These are phyloP conservation scores for Pelagomonas calceolata DNA, from an alignment of 108 stramenopile species.

Conservation along the genomic window DNA sequence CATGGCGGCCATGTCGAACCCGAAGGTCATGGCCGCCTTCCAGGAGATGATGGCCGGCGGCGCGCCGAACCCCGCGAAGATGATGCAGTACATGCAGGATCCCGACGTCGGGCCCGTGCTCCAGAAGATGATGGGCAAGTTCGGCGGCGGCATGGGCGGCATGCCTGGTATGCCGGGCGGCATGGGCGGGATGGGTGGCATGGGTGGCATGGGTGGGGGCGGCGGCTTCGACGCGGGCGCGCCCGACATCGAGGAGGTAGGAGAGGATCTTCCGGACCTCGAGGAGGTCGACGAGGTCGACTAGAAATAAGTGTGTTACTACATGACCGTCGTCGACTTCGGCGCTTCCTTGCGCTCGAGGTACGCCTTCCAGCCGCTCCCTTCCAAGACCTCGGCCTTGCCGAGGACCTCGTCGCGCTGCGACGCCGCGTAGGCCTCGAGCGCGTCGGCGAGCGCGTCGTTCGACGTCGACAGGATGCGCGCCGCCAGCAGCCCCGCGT, in stretches of 20 bases:
- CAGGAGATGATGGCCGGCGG: conserved; percentile 57
- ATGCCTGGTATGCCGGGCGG: conserved; percentile 23
- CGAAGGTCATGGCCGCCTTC: conserved; percentile 66
- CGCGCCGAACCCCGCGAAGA: conserved; percentile 63
- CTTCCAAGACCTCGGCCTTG: not conserved
- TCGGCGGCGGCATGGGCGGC: conserved; percentile 27
- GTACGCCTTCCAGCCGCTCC: too few relatives aligned
- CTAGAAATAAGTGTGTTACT: conserved; percentile 15
- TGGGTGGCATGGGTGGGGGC: conserved; percentile 21
- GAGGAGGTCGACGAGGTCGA: conserved; percentile 60
- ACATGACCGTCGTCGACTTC: not conserved
- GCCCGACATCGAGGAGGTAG: conserved; percentile 28
- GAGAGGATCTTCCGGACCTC: conserved; percentile 57
- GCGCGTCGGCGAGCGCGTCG: conserved; percentile 1
- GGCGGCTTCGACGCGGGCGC: not conserved
- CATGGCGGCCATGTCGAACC: conserved; percentile 64
- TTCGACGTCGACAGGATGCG: conserved; percentile 61
- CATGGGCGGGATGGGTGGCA: conserved; percentile 25
- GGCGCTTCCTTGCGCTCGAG: too few relatives aligned
- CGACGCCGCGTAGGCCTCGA: not conserved
- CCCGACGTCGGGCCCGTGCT: conserved; percentile 73
- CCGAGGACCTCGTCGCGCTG: not conserved
- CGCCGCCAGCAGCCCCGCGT: conserved; percentile 91
- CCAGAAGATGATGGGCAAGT: conserved; percentile 48
- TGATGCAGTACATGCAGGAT: conserved; percentile 74